phyloP scores from a whole-genome alignment of 805 yeast genomes.

The Candida jianshihensis region DNA sequence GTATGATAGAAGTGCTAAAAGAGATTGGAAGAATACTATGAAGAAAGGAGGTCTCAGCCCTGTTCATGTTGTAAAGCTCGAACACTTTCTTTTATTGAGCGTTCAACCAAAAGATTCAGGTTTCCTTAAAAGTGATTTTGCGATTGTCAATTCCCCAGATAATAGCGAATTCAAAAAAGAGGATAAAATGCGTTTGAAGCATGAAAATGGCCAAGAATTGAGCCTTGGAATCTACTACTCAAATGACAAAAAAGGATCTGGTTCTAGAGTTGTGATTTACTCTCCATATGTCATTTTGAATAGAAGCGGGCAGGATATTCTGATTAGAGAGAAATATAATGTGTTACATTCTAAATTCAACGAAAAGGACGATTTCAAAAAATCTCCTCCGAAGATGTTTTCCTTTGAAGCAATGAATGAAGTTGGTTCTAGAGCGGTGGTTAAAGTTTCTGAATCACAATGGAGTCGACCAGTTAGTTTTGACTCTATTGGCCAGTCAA shows the following conservation, averaged over 20 bases:
- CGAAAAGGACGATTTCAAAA: constrained; percentile 24
- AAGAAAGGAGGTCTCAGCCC: constrained; percentile 60
- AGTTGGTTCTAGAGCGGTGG: constrained; percentile 56
- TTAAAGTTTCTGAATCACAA: constrained; percentile 61
- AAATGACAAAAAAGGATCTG: constrained; percentile 44
- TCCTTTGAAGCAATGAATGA: constrained; percentile 62
- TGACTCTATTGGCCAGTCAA: constrained; percentile 83
- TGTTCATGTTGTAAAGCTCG: constrained; percentile 73
- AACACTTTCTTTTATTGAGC: constrained; percentile 63
- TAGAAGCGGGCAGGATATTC: constrained; percentile 63
- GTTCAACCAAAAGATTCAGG: constrained; percentile 59
- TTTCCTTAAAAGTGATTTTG: constrained; percentile 61
- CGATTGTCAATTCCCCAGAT: constrained; percentile 54
- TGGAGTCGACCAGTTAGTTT: constrained; percentile 73
- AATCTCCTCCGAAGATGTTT: constrained; percentile 66
- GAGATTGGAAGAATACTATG: constrained; percentile 59
- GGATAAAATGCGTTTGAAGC: constrained; percentile 40
- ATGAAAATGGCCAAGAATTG: constrained; percentile 61
- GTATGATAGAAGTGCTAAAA: constrained; percentile 64
- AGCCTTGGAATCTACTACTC: constrained; percentile 58
- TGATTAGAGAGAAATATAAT: constrained; percentile 48
- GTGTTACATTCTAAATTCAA: constrained; percentile 38
- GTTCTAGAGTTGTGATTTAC: constrained; percentile 61
- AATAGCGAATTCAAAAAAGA: constrained; percentile 54
- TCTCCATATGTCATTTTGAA: constrained; percentile 83